phyloP scores from a whole-genome alignment of 257 asterid species.

The Marsdenia floribunda region DNA sequence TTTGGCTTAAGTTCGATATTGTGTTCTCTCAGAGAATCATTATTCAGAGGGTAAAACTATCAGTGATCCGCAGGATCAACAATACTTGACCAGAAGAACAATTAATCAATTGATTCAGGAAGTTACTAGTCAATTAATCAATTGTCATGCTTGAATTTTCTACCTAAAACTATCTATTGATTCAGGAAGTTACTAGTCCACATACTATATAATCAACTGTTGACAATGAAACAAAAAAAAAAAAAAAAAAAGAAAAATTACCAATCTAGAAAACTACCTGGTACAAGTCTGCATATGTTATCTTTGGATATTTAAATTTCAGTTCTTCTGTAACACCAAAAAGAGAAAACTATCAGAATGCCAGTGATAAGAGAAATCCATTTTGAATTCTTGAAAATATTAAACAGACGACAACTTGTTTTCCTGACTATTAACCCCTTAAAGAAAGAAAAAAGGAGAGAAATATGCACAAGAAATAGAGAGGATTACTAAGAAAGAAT shows the following conservation, averaged over 20 bases:
- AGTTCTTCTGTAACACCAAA: conserved; percentile 61
- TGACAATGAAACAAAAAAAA: neutral
- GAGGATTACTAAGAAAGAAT: too few relatives aligned
- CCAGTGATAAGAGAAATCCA: neutral
- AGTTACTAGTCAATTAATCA: neutral
- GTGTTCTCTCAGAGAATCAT: neutral
- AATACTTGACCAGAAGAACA: neutral
- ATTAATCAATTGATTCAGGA: neutral
- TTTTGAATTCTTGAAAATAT: neutral
- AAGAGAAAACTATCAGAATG: conserved; percentile 1
- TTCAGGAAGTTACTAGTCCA: neutral
- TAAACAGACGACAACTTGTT: neutral
- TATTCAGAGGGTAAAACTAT: neutral
- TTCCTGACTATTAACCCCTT: neutral
- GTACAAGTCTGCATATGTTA: conserved; percentile 83
- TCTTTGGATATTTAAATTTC: conserved; percentile 65
- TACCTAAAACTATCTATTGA: neutral
- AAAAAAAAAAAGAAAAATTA: too few relatives aligned
- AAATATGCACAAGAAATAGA: too few relatives aligned
- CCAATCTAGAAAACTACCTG: conserved; percentile 46
- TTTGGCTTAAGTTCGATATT: neutral
- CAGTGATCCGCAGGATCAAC: neutral
- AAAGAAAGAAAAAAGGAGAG: too few relatives aligned
- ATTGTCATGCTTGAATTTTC: too few relatives aligned
- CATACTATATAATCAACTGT: neutral